Evolutionary conservation across 2,329 filamentous ascomycete genomes (phyloP), one percentile per base, ranked within the genome.

Genomic region (Pseudogymnoascus destructans): DNA sequence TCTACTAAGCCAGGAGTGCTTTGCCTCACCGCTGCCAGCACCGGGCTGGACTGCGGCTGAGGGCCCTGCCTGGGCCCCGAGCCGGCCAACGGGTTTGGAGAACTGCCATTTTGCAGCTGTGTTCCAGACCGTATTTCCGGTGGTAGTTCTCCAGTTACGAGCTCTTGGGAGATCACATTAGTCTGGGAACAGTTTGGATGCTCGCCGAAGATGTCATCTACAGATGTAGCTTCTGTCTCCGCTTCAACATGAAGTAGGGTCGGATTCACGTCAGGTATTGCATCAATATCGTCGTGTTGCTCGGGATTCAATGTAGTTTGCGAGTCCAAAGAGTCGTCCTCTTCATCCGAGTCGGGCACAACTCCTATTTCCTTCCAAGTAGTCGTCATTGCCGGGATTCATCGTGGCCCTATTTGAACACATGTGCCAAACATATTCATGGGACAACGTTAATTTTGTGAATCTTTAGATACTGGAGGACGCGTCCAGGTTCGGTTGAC

Each of bases 271-370:
- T 57, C 56, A n/a, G 25, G 32, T 57, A 57, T 52, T n/a, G 56
- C 35, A 27, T 57, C 23, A 3, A 57, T 17, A 10, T 42, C 56
- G n/a, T 38, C 54, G 36, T 36, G 13, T 35, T 56, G 23, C 5
- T 56, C 57, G 7, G 35, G 25, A 57, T 23, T 25, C 25, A 8
- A 11, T 30, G 42, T 38, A 15, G 13, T 15, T 30, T 63, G 58
- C 36, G 59, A 61, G 36, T 68, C 64, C 25, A 62, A 55, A 46
- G 62, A 60, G 42, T 68, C 66, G 13, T 38, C 54, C 60, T 70
- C 68, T 36, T 70, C 68, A 38, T 70, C 69, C n/a, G 69, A 70
- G 60, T 70, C 69, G 35, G 66, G 68, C 17, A 70, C 69, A 54
- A 65, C 65, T 57, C 68, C 68, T 64, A 62, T 67, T 63, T 68